Base-by-base conservation (phyloP, 2,329 filamentous ascomycete genomes). In the Aspergillus chevalieri region DNA sequence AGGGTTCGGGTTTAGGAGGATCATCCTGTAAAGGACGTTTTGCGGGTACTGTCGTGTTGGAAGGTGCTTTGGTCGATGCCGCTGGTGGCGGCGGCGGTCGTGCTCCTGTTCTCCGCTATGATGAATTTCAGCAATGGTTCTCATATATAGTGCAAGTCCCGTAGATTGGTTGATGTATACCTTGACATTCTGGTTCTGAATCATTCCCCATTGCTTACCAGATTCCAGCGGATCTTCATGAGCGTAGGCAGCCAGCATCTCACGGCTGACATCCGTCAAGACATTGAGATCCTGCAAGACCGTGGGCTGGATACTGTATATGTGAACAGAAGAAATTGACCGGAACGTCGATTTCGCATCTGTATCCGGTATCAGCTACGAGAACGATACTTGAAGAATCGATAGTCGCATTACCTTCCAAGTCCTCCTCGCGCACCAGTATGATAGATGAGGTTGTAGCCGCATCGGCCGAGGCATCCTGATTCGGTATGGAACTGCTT, bases 301-400 rank as follows among this genome's bases (percentile, higher is more conserved):
- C 34, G 82, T 79, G 1, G 87, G 79, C 39, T 87, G 84, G 15
- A 97, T 65, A 61, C 90, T 95, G 73, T 97, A 97, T 41, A 97
- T 74, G 60, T 96, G 89, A 52, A 95, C 84, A 0, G 88, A 87
- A 0, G 77, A 78, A 47, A 95, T 82, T n/a, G 82, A 75, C 44
- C 86, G 78, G 57, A 92, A 94, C 14, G 81, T 77, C 12, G 76
- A 73, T 50, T 89, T 82, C 1, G 80, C 75, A 55, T 81, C 87
- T 92, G 57, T 22, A 44, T 28, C 10, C 10, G 28, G 42, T 3
- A 21, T 14, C 33, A 39, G 12, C 21, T 24, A 9, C 21, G 26
- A 26, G 15, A 15, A 17, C 15, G 8, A 5, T 19, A 10, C 7
- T 9, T 19, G 38, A 19, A 7, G 4, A 7, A 34, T 3, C 9